A percentile compares a stretch with the other conserved stretches of the same genome.
Conservation (phyloP, 1,284 basidiomycete genomes). For the Anthracocystis setariae region DNA sequence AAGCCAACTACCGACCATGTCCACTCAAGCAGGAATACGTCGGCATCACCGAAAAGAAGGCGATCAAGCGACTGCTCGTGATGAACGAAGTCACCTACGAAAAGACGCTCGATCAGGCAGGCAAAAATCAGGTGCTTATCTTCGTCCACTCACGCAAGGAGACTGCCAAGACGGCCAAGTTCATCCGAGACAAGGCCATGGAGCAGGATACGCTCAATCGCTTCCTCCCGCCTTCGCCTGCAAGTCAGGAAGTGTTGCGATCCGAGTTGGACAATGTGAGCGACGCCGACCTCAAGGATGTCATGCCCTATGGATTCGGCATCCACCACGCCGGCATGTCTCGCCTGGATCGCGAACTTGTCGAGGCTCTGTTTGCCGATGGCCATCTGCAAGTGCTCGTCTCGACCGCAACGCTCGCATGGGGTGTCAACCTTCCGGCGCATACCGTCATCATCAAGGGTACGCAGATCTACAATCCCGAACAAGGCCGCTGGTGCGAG, state of each 20-base stretch:
- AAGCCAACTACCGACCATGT: constrained; percentile 88
- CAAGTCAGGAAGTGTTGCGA: constrained; percentile 59
- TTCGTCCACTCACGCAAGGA: constrained; percentile 99
- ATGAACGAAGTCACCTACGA: constrained; percentile 99
- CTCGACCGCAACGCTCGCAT: constrained; percentile 96
- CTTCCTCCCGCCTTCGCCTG: constrained; percentile 74
- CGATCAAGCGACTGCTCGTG: constrained; percentile 96
- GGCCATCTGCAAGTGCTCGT: constrained; percentile 93
- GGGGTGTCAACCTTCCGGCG: constrained; percentile 98
- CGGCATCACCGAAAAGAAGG: constrained; percentile 98
- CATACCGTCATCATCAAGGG: constrained; percentile 99
- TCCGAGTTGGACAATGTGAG: constrained; percentile 83
- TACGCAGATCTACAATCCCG: constrained; percentile 98
- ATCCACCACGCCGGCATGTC: constrained; percentile 99
- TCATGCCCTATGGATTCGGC: constrained; percentile 95
- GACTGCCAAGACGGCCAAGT: constrained; percentile 95
- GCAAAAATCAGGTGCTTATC: constrained; percentile 74
- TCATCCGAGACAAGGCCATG: constrained; percentile 92
- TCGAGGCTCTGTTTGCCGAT: constrained; percentile 94
- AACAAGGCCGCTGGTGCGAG: constrained; percentile 97
- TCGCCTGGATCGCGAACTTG: constrained; percentile 88
- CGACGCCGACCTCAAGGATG: constrained; percentile 85
- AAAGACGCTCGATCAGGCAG: constrained; percentile 72
- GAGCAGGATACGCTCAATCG: constrained; percentile 95
- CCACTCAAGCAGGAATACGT: constrained; percentile 96